These are phyloP conservation scores for Phyllosticta ampelicida DNA, from an alignment of 2,329 filamentous ascomycete species.

Conservation along the genomic window DNA sequence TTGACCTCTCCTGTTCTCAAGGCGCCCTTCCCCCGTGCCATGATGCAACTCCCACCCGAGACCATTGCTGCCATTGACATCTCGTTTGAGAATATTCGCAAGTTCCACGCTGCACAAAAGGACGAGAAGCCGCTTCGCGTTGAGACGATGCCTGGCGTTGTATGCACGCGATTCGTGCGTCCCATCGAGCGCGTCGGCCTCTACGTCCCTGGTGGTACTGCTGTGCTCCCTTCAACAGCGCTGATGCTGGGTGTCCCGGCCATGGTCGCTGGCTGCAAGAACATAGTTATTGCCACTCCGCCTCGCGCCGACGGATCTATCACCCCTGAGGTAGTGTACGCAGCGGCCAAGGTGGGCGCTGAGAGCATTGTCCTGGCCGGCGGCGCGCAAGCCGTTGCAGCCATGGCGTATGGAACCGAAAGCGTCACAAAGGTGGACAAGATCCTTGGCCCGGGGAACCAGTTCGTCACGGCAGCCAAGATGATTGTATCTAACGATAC, in stretches of 20 bases:
- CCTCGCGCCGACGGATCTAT: slow-evolving; percentile 81
- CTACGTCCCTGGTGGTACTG: slow-evolving; percentile 92
- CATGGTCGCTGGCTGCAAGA: slow-evolving; percentile 93
- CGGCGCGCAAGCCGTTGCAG: slow-evolving; percentile 88
- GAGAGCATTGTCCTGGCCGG: slow-evolving; percentile 93
- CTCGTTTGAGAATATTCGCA: slow-evolving; percentile 87
- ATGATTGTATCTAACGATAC: slow-evolving; percentile 98
- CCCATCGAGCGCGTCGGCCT: slow-evolving; percentile 94
- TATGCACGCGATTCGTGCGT: slow-evolving; percentile 84
- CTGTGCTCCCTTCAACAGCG: slow-evolving; percentile 91
- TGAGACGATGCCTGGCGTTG: slow-evolving; percentile 95
- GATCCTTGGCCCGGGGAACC: slow-evolving; percentile 93
- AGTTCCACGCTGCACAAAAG: slow-evolving; percentile 86
- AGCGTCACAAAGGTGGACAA: slow-evolving; percentile 95
- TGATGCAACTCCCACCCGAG: slow-evolving; percentile 78
- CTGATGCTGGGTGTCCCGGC: slow-evolving; percentile 97
- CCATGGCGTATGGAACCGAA: slow-evolving; percentile 95
- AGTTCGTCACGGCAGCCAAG: slow-evolving; percentile 97
- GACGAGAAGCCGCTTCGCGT: slow-evolving; percentile 73
- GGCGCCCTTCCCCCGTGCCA: slow-evolving; percentile 71
- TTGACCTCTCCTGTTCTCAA: slow-evolving; percentile 80
- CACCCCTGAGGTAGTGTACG: slow-evolving; percentile 95
- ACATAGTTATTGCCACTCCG: slow-evolving; percentile 86
- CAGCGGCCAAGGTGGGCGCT: slow-evolving; percentile 91
- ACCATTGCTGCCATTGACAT: slow-evolving; percentile 87